Conservation (phyloP, 495 filamentous ascomycete species). For the Barbatosphaeria neglecta region DNA sequence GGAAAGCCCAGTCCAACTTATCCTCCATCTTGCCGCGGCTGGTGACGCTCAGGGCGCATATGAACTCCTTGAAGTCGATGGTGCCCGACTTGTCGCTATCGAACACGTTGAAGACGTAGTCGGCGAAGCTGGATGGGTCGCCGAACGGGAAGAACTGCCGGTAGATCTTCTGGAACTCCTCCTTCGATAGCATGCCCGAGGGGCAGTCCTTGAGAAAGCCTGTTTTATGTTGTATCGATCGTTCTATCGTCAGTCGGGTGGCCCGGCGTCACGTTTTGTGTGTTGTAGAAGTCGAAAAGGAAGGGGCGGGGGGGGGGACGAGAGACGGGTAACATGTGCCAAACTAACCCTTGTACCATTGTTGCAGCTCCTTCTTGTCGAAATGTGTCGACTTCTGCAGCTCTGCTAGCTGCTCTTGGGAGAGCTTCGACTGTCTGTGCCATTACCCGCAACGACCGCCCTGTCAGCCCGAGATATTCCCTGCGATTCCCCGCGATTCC, state of each 20-base stretch:
- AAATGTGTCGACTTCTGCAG: slow-evolving; percentile 95
- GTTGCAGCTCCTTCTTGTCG: slow-evolving; percentile 98
- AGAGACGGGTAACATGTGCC: neutral
- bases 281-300: too few relatives aligned
- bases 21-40: slow-evolving; percentile 98
- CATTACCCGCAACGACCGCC: too few relatives aligned
- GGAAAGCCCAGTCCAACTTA: slow-evolving; percentile 98
- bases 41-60: slow-evolving; percentile 94
- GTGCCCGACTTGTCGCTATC: slow-evolving; percentile 93
- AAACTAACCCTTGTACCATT: slow-evolving; percentile 94
- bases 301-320: neutral
- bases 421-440: slow-evolving; percentile 88
- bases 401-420: slow-evolving; percentile 85
- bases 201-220: slow-evolving; percentile 98
- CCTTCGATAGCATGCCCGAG: slow-evolving; percentile 87
- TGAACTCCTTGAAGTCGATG: slow-evolving; percentile 99
- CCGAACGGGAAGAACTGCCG: slow-evolving; percentile 99
- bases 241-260: neutral
- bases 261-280: neutral
- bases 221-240: slow-evolving; percentile 24
- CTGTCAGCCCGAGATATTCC: slow-evolving; percentile 2
- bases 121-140: slow-evolving; percentile 90
- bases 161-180: slow-evolving; percentile 99
- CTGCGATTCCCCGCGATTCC: neutral
- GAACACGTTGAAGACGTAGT: slow-evolving; percentile 99